Evolutionary conservation across 768 basidiomycete genomes (phyloP).

Genomic region (Hypholoma fasciculare): DNA sequence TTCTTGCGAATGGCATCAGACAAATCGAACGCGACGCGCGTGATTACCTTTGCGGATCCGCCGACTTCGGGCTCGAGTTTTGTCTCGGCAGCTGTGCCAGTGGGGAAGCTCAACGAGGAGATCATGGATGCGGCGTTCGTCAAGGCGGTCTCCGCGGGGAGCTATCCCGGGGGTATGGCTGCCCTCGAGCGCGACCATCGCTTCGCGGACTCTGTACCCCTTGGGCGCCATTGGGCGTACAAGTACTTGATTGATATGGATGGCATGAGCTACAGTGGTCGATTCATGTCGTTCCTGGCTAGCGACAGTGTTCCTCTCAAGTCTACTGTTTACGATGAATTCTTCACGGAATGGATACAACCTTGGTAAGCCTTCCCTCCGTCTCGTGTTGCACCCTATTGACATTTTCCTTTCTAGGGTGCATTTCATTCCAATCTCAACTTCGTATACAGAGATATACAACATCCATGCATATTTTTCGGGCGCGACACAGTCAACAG

Average conservation of each 20-base stretch:
- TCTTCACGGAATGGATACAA: conserved; percentile 88
- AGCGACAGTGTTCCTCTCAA: conserved; percentile 92
- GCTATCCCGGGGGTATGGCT: conserved; percentile 75
- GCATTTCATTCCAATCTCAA: conserved; percentile 91
- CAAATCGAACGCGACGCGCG: conserved; percentile 49
- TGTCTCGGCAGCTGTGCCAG: conserved; percentile 60
- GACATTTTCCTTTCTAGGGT: conserved; percentile 52
- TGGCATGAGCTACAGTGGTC: conserved; percentile 92
- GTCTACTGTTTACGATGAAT: conserved; percentile 89
- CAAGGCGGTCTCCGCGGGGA: conserved; percentile 64
- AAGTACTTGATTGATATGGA: conserved; percentile 93
- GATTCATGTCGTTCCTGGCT: conserved; percentile 82
- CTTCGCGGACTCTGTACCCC: conserved; percentile 72
- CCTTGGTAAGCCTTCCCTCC: conserved; percentile 55
- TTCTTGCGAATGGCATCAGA: conserved; percentile 82
- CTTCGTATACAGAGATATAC: conserved; percentile 88
- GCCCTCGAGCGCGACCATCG: conserved; percentile 65
- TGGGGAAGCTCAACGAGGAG: conserved; percentile 65
- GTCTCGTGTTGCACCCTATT: not conserved
- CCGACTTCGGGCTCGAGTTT: conserved; percentile 59
- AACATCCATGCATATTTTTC: conserved; percentile 83
- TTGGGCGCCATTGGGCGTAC: conserved; percentile 90
- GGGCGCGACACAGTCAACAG: conserved; percentile 43
- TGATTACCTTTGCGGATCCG: conserved; percentile 72
- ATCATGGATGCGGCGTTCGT: conserved; percentile 91